Evolutionary conservation across 2,329 filamentous ascomycete species (phyloP).

Genomic region (Sporothrix brunneoviolacea): DNA sequence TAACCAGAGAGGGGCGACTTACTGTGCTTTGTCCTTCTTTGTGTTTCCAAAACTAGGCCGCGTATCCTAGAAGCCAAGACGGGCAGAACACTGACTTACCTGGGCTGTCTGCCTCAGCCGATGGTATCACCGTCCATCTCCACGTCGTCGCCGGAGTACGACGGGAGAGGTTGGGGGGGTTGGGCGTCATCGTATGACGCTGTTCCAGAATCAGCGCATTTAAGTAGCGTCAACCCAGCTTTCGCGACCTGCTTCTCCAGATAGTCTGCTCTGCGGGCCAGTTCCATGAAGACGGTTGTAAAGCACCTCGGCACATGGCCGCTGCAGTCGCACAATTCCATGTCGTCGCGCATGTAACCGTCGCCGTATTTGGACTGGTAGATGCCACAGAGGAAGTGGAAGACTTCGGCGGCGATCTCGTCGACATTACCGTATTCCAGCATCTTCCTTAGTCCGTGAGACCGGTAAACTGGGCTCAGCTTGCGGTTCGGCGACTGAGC

Average conservation of each 20-base stretch:
- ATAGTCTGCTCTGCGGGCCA: not conserved
- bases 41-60: no score
- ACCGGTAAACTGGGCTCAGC: not conserved
- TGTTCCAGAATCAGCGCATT: no score
- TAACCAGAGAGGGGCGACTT: no score
- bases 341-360: constrained; percentile 13
- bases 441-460: not conserved
- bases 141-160: not conserved
- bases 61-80: no score
- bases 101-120: not conserved
- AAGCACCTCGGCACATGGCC: constrained; percentile 12
- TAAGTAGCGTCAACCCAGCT: not conserved
- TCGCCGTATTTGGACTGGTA: constrained; percentile 1
- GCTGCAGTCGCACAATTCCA: constrained; percentile 19
- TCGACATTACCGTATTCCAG: constrained; percentile 8
- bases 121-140: not conserved
- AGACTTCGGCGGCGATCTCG: constrained; percentile 9
- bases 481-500: not conserved
- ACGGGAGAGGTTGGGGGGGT: no score
- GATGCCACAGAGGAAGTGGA: constrained; percentile 9
- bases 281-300: constrained; percentile 3
- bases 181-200: no score
- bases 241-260: not conserved
- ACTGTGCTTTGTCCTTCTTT: no score
- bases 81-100: not conserved